These are phyloP conservation scores for Trichoderma aggressivum DNA, from an alignment of 2,329 filamentous ascomycete genomes.

Conservation along the genomic window DNA sequence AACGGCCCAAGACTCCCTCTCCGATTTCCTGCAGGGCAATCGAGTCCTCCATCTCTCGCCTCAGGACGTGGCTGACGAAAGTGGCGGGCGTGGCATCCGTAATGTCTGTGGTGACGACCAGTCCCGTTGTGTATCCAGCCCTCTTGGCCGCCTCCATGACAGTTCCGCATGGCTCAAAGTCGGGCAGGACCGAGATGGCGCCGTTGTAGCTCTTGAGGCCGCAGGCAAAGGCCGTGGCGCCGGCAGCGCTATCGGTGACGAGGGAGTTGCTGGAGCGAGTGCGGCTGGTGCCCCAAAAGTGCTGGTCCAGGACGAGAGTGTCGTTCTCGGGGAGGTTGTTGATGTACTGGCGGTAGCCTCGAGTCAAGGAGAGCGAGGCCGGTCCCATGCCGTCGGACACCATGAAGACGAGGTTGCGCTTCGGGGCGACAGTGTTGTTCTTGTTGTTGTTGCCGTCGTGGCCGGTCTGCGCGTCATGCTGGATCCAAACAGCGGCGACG, in stretches of 20 bases:
- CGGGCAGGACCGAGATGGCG: slow-evolving; percentile 84
- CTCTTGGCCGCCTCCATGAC: slow-evolving; percentile 90
- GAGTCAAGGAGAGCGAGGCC: slow-evolving; percentile 80
- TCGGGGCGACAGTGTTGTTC: slow-evolving; percentile 44
- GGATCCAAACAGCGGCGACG: slow-evolving; percentile 72
- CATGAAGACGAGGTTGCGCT: slow-evolving; percentile 97
- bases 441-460: slow-evolving; percentile 24
- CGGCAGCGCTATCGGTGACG: slow-evolving; percentile 94
- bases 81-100: slow-evolving; percentile 96
- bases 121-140: slow-evolving; percentile 84
- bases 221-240: slow-evolving; percentile 93
- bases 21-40: slow-evolving; percentile 93
- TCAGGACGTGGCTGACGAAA: slow-evolving; percentile 84
- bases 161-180: slow-evolving; percentile 84
- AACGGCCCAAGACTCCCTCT: slow-evolving; percentile 77
- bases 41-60: slow-evolving; percentile 76
- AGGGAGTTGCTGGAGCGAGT: slow-evolving; percentile 81
- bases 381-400: slow-evolving; percentile 98
- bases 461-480: slow-evolving; percentile 62
- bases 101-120: slow-evolving; percentile 92
- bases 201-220: slow-evolving; percentile 94
- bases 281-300: slow-evolving; percentile 85
- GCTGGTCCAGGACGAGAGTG: slow-evolving; percentile 75
- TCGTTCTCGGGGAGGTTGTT: slow-evolving; percentile 71
- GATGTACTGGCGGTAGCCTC: slow-evolving; percentile 78